Base-by-base conservation (phyloP, 2,329 filamentous ascomycete species). In the Neofusicoccum cordaticola region DNA sequence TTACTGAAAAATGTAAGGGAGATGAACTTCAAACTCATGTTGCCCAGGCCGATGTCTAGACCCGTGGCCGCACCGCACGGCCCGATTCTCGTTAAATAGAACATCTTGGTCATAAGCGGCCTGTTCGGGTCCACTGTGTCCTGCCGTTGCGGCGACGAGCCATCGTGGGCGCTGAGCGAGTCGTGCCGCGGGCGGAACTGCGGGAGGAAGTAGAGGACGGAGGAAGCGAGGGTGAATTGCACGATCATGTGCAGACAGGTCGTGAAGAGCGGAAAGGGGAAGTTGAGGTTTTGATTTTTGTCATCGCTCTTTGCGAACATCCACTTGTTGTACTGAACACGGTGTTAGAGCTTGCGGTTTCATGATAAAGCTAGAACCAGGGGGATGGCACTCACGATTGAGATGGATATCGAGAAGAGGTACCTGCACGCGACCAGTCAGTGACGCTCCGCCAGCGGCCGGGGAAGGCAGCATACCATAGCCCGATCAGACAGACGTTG, bases 201-300 rank as follows among this genome's bases (percentile, higher is more conserved):
- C 19, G 95, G 95, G 63, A 98, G 81, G 67, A 94, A 84, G 75
- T 88, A 94, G 62, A 99, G 85, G 34, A 97, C 89, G 48, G 90
- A 77, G 17, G 85, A 88, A 8, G 95, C 85, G 47, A 98, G 86
- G 15, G 83, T 78, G 78, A 98, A 98, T 75, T 99, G 95, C 57
- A 99, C 93, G 22, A 93, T 81, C 93, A 98, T 98, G 80, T 99
- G 95, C 76, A 95, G 83, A 68, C 92, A 91, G 3, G 95, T 99
- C 11, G 93, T 97, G 78, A 98, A 98, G 57, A 99, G 85, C 44
- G 95, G 95, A 73, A 95, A 98, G 60, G 91, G 89, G 76, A 99
- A 99, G 78, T 97, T 90, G 70, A 96, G 86, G 69, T 90, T 87
- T 69, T 76, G 74, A 63, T 73, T 66, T 8, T 73, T 65, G 64